phyloP scores from a whole-genome alignment of 1,284 basidiomycete genomes.

The Cryptococcus neoformans region DNA sequence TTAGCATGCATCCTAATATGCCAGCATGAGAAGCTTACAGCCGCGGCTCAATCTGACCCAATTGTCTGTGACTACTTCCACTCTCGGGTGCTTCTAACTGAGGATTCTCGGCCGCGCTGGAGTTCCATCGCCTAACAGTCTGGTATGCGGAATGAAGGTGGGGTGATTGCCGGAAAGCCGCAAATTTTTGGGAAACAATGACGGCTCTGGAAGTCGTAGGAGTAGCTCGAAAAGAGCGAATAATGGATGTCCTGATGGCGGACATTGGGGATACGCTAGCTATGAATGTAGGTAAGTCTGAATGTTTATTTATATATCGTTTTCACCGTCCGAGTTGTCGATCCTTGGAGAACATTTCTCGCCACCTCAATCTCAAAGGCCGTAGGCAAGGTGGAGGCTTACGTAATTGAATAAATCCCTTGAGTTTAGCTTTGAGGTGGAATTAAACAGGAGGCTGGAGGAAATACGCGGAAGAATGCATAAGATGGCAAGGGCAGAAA shows the following conservation, averaged over 20 bases:
- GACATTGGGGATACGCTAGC: not conserved
- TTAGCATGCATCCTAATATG: not conserved
- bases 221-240: not conserved
- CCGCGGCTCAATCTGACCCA: constrained; percentile 41
- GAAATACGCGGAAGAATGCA: not conserved
- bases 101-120: constrained; percentile 5
- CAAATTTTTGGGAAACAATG: not conserved
- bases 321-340: not conserved
- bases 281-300: not conserved
- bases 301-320: not conserved
- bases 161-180: not conserved
- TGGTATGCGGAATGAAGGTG: not conserved
- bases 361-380: not conserved
- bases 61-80: constrained; percentile 17
- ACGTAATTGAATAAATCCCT: not conserved
- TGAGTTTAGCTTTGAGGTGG: too few relatives aligned
- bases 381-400: not conserved
- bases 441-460: too few relatives aligned
- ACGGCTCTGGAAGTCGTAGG: not conserved
- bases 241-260: not conserved
- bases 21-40: constrained; percentile 20
- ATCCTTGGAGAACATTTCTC: not conserved
- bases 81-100: constrained; percentile 22
- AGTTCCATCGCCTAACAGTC: constrained; percentile 10
- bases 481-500: not conserved